Evolutionary conservation across 495 filamentous ascomycete genomes (phyloP), one percentile per base, ranked within the genome.

Genomic region (Penicillium parvum): DNA sequence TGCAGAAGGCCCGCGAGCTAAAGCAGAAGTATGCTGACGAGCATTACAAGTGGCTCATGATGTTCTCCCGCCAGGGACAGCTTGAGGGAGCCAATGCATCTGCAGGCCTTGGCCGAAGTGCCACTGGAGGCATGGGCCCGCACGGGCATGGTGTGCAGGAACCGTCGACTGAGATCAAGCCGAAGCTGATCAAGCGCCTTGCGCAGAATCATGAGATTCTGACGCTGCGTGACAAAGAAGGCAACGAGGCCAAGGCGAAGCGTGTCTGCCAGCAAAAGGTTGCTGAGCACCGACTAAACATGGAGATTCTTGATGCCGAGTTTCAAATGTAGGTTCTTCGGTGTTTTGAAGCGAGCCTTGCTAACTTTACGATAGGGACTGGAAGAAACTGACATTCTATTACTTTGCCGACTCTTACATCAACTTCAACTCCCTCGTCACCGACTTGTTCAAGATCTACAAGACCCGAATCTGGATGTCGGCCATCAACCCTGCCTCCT

Each of bases 391-490:
- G 39, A 98, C 94, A 0, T 96, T 95, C 65, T 98, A 95, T 73
- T 98, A 97, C 64, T 97, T 95, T 52, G 92, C 92, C 40, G 90
- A 96, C 56, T 81, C 87, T 0, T 98, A 98, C 61, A 95, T 98
- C 74, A 96, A 97, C 66, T 98, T 98, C 74, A 98, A 97, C 63
- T 86, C 87, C 0, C 77, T 98, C 12, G 91, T 98, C 45, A 95
- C 89, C 0, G 94, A 97, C 63, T 76, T 98, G 16, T 98, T 97
- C 76, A 96, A 96, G 60, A 90, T 96, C 45, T 98, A 95, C 72
- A 98, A 98, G 71, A 95, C 90, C 14, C 80, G 92, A 40, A 97
- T 98, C 59, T 98, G 92, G 92, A 95, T 98, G 90, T 96, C 90
- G 4, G 91, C 92, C 6, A 94, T 98, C 69, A 98, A 98, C 57